Evolutionary conservation across 257 asterid species (phyloP).

Genomic region (Eucommia ulmoides): DNA sequence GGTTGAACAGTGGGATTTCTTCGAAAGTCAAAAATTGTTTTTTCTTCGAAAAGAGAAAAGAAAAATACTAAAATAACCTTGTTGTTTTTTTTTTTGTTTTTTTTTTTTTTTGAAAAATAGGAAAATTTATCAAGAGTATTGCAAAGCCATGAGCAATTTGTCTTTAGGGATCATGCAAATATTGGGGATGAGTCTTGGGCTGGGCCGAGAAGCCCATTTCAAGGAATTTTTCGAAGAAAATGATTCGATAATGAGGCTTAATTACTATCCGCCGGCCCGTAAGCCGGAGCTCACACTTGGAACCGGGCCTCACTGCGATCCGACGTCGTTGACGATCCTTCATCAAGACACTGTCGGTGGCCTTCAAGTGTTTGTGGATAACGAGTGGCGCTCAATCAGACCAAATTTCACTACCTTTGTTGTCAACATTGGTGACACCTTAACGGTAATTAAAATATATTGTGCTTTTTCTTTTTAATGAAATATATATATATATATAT

Average conservation of each 20-base stretch:
- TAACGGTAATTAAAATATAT: no score
- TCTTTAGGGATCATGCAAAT: not conserved
- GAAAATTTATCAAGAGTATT: not conserved
- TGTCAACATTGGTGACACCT: not conserved
- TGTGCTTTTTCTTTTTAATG: no score
- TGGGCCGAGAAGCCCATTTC: not conserved
- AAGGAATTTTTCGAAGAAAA: slow-evolving; percentile 1
- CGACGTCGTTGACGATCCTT: slow-evolving; percentile 2
- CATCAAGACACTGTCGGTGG: slow-evolving; percentile 1
- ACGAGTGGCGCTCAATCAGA: not conserved
- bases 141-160: not conserved
- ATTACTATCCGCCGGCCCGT: not conserved
- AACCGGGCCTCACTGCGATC: not conserved
- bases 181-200: not conserved
- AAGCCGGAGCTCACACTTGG: not conserved
- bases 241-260: slow-evolving; percentile 1
- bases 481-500: no score
- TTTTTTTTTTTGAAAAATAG: not conserved
- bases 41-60: no score
- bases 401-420: not conserved
- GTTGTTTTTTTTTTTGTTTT: no score
- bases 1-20: no score
- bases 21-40: no score
- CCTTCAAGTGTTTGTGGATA: not conserved
- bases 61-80: no score